Evolutionary conservation across 441 rosid genomes (phyloP).

Genomic region (Gossypium laxum): DNA sequence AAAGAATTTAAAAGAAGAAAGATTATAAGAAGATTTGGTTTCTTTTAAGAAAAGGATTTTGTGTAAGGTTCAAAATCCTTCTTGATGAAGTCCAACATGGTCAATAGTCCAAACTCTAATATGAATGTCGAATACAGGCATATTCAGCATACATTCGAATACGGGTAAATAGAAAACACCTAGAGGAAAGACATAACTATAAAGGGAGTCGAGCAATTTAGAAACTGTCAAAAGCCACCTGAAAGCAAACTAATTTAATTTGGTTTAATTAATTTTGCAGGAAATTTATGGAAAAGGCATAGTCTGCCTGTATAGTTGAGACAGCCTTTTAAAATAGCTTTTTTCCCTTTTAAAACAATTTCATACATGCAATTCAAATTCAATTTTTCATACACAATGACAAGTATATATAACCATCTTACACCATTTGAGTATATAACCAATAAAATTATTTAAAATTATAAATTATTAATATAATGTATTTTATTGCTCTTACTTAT

Average conservation of each 20-base stretch:
- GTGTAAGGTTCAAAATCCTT: conserved; percentile 4
- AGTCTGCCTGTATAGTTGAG: conserved; percentile 2
- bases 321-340: not conserved
- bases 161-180: no score
- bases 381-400: no score
- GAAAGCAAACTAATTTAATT: not conserved
- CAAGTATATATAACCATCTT: no score
- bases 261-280: not conserved
- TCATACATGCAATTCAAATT: no score
- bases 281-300: not conserved
- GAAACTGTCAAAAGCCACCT: not conserved
- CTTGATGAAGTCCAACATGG: not conserved
- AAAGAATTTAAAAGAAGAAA: not conserved
- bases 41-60: conserved; percentile 4
- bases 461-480: no score
- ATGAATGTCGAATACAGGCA: not conserved
- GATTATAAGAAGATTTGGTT: not conserved
- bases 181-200: no score
- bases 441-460: no score
- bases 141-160: not conserved
- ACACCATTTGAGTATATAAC: no score
- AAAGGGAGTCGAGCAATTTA: not conserved
- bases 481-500: no score
- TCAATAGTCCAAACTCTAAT: not conserved
- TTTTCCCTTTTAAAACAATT: not conserved